phyloP scores from a whole-genome alignment of 2,329 filamentous ascomycete species.

The Penicillium nordicum region DNA sequence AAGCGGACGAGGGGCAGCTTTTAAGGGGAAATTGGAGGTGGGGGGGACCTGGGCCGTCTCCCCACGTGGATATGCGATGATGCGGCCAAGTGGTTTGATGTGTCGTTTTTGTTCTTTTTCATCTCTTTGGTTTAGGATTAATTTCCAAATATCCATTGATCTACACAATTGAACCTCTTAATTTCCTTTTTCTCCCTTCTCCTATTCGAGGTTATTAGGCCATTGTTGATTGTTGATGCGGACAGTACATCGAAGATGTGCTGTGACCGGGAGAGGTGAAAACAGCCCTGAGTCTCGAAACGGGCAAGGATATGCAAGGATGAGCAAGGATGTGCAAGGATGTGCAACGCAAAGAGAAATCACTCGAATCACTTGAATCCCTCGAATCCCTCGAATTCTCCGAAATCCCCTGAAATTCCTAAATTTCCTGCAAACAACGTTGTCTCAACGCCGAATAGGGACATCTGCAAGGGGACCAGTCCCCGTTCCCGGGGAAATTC shows the following conservation, averaged over 20 bases:
- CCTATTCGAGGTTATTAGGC: neutral
- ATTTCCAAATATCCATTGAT: neutral
- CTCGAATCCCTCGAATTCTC: neutral
- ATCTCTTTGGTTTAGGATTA: neutral
- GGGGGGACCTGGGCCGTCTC: constrained; percentile 1
- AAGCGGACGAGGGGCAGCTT: constrained; percentile 13
- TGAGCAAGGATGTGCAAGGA: neutral
- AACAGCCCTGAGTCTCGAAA: neutral
- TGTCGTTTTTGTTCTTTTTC: neutral
- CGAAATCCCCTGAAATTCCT: neutral
- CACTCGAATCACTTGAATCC: neutral
- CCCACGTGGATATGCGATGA: constrained; percentile 5
- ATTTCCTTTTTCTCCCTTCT: neutral
- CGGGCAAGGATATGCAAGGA: neutral
- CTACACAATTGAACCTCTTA: neutral
- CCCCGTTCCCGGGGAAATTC: neutral
- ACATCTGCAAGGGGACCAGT: neutral
- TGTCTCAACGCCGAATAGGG: neutral
- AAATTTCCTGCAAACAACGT: neutral
- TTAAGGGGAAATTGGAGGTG: constrained; percentile 14
- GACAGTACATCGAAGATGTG: neutral
- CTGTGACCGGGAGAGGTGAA: neutral
- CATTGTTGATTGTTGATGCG: neutral
- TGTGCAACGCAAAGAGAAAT: neutral
- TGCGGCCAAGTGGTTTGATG: constrained; percentile 6